A percentile compares a stretch with the other conserved stretches of the same genome.
phyloP scores from a whole-genome alignment of 2,329 filamentous ascomycete species.

The Magnaporthiopsis poae region DNA sequence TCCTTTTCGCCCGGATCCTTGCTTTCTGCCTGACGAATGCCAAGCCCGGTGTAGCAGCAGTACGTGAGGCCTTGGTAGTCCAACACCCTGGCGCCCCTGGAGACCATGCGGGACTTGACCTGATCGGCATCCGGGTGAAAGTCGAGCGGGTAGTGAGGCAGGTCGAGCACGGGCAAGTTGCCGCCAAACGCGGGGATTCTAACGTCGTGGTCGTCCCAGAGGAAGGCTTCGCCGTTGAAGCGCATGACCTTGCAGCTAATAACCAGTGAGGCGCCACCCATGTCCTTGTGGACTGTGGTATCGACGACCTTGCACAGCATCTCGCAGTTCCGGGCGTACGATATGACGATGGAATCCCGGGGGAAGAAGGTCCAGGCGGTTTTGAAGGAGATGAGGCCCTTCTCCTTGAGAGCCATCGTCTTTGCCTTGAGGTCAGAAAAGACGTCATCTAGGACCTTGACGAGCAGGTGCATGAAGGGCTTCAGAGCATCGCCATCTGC shows the following conservation, averaged over 20 bases:
- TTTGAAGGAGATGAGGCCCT: constrained; percentile 30
- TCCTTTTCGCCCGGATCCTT: constrained; percentile 3
- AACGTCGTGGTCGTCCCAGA: constrained; percentile 28
- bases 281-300: constrained; percentile 20
- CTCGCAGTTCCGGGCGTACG: constrained; percentile 29
- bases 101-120: constrained; percentile 21
- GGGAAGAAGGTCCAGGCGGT: constrained; percentile 37
- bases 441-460: constrained; percentile 32
- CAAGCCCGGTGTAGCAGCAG: constrained; percentile 32
- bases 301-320: constrained; percentile 29
- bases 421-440: constrained; percentile 31
- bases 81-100: constrained; percentile 29
- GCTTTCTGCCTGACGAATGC: constrained; percentile 17
- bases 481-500: constrained; percentile 21
- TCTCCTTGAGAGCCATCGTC: constrained; percentile 25
- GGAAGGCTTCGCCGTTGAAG: constrained; percentile 31
- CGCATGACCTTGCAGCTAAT: constrained; percentile 25
- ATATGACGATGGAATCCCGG: constrained; percentile 28
- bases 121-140: constrained; percentile 22
- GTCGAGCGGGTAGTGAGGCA: constrained; percentile 28
- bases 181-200: constrained; percentile 25
- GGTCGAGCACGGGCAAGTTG: constrained; percentile 30
- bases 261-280: constrained; percentile 14
- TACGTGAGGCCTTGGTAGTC: constrained; percentile 33
- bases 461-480: constrained; percentile 29